Evolutionary conservation across 805 yeast genomes (phyloP).

Genomic region (Tetrapisispora namnaoensis): DNA sequence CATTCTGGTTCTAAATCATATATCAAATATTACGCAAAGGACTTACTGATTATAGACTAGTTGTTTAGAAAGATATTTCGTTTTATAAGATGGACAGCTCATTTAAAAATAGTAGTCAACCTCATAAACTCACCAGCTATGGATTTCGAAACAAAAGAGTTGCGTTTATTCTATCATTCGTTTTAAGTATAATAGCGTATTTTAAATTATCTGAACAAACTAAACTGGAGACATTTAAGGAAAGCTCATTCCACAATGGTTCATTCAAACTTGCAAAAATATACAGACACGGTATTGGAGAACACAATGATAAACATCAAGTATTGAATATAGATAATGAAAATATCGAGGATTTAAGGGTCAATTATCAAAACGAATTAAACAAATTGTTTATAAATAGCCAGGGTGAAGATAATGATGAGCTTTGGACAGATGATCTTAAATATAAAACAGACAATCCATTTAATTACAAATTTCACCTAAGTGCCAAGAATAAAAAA

Average conservation of each 20-base stretch:
- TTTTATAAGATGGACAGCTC: no score
- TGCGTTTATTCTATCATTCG: neutral
- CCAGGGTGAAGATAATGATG: constrained; percentile 6
- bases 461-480: constrained; percentile 13
- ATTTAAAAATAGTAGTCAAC: no score
- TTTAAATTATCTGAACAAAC: neutral
- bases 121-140: no score
- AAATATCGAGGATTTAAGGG: constrained; percentile 11
- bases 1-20: no score
- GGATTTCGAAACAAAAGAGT: neutral
- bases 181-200: neutral
- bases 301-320: constrained; percentile 9
- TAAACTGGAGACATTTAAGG: neutral
- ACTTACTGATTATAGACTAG: no score
- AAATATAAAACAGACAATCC: constrained; percentile 19
- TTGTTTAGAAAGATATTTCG: no score
- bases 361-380: constrained; percentile 5
- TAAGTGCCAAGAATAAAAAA: constrained; percentile 7
- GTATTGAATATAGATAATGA: constrained; percentile 14
- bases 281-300: constrained; percentile 20
- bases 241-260: neutral
- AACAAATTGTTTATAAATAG: constrained; percentile 1
- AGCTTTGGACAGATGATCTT: constrained; percentile 15
- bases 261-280: neutral
- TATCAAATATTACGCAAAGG: no score